These are phyloP conservation scores for Piromyces finnis DNA, from an alignment of 192 early-diverging fungal species.

Conservation along the genomic window DNA sequence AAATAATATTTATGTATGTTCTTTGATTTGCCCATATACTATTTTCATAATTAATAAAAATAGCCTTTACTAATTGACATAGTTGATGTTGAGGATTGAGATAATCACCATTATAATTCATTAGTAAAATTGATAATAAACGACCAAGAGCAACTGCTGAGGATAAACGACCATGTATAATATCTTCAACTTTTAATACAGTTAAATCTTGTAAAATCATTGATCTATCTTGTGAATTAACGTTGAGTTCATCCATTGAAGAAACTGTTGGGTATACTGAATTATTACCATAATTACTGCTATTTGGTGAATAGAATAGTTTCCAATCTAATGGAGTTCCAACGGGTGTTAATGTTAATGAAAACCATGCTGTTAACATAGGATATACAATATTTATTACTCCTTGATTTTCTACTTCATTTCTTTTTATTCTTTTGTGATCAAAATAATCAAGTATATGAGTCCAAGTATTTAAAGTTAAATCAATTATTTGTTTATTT, in stretches of 20 bases:
- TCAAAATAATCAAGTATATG: conserved; percentile 18
- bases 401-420: not conserved
- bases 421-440: not conserved
- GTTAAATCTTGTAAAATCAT: conserved; percentile 86
- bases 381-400: not conserved
- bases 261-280: conserved; percentile 9
- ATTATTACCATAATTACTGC: conserved; percentile 1
- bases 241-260: conserved; percentile 32
- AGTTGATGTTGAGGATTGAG: conserved; percentile 14
- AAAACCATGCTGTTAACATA: conserved; percentile 34
- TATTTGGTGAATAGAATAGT: conserved; percentile 20
- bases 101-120: conserved; percentile 7
- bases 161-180: conserved; percentile 63
- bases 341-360: conserved; percentile 63
- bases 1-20: conserved; percentile 49
- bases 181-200: conserved; percentile 49
- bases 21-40: conserved; percentile 62
- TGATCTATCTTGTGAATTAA: conserved; percentile 56
- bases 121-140: conserved; percentile 32
- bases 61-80: conserved; percentile 29
- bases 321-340: conserved; percentile 51
- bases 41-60: conserved; percentile 21
- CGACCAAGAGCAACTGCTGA: conserved; percentile 64
- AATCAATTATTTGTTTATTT: conserved; percentile 5
- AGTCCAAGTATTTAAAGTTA: conserved; percentile 49